phyloP scores from a whole-genome alignment of 331 rosid genomes.

The Malus hybrid region DNA sequence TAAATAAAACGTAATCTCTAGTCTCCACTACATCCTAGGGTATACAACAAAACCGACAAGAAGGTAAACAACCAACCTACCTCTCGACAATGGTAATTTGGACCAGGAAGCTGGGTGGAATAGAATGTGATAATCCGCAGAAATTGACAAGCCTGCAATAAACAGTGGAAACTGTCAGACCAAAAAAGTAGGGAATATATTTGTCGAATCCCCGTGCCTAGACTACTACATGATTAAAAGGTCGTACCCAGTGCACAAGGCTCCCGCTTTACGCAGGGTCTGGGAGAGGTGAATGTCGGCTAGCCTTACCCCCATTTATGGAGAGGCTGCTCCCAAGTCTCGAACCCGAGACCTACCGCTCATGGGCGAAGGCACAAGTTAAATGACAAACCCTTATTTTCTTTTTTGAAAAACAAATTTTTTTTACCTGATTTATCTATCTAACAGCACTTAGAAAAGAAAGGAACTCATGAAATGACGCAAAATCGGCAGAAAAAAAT shows the following conservation, averaged over 20 bases:
- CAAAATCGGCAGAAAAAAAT: background rate
- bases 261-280: too few species aligned
- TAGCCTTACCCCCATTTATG: too few species aligned
- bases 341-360: too few species aligned
- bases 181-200: background rate
- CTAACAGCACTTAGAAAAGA: background rate
- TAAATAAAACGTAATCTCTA: background rate
- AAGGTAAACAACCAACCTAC: conserved; percentile 27
- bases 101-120: conserved; percentile 99
- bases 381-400: background rate
- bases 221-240: too few species aligned
- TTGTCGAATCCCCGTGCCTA: background rate
- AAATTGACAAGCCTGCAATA: conserved; percentile 63
- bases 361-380: too few species aligned
- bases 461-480: background rate
- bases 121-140: conserved; percentile 89
- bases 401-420: background rate
- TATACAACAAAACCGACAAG: background rate
- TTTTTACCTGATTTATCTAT: background rate
- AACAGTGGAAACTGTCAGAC: conserved; percentile 8
- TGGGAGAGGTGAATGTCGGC: too few species aligned
- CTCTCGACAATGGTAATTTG: conserved; percentile 96
- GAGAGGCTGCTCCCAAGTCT: too few species aligned
- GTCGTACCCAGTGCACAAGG: too few species aligned
- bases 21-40: background rate